Base-by-base conservation (phyloP, 2,329 filamentous ascomycete genomes). In the Conoideocrella luteorostrata region DNA sequence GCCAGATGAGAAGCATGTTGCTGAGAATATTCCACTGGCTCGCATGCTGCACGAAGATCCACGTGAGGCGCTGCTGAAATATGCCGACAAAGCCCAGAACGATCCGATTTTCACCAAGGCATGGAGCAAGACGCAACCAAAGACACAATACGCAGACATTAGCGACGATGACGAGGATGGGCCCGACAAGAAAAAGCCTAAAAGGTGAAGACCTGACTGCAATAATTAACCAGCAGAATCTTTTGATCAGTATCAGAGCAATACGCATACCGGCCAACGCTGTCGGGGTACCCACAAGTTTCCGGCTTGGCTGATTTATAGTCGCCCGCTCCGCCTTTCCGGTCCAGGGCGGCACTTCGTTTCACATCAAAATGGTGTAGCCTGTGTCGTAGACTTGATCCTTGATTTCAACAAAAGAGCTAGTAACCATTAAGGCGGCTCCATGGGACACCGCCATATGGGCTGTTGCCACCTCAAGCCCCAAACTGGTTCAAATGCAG, bases 1-100 rank as follows among this genome's bases (percentile, higher is more conserved):
- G 56, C 90, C 91, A 0, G 90, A 97, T 62, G 86, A 91, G 62
- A 84, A 85, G 56, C 88, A 94, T 61, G 88, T 98, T 48, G 84
- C 83, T 55, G 80, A 91, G 59, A 87, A 86, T 52, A 95, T 97
- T 42, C 88, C 90, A 22, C 75, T 97, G 11, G 91, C 88, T 50
- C 83, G 80, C 50, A 95, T 98, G 88, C 75, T 95, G 38, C 90
- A 98, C 64, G 93, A 98, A 63, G 93, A 98, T 68, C 93, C 93
- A 0, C 75, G 93, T 50, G 93, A 95, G 65, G 93, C 93, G 36
- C 69, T 98, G 58, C 69, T 98, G 47, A 96, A 94, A 69, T 98
- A 97, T 71, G 91, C 89, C 29, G 88, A 95, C 44, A 84, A 94
- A 60, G 89, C 90, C 11, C 82, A 95, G 65, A 91, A 88, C 60